Evolutionary conservation across 306 rosid genomes (phyloP).

Genomic region (Carpinus viminea): DNA sequence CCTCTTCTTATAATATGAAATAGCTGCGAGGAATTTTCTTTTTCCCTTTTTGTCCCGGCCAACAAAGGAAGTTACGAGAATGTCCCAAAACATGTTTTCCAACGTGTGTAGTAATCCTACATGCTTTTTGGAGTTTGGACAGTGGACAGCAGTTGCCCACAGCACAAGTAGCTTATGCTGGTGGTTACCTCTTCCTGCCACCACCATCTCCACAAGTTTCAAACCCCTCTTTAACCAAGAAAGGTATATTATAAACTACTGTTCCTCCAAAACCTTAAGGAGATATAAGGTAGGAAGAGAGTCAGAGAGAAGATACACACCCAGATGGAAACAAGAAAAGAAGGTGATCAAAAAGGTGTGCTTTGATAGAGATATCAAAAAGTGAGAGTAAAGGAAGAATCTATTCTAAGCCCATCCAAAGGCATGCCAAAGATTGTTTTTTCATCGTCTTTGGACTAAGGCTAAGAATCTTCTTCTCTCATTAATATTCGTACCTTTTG

Average conservation of each 20-base stretch:
- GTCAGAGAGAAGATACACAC: not conserved
- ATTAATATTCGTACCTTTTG: constrained; percentile 18
- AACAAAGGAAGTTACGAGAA: not conserved
- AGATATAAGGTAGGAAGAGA: constrained; percentile 2
- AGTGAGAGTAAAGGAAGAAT: constrained; percentile 72
- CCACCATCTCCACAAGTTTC: not conserved
- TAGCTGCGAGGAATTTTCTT: not conserved
- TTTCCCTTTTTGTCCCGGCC: too few relatives aligned
- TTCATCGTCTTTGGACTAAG: constrained; percentile 47
- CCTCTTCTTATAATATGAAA: not conserved
- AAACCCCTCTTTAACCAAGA: constrained; percentile 26
- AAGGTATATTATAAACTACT: constrained; percentile 37
- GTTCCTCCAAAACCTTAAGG: constrained; percentile 2
- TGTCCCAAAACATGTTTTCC: not conserved
- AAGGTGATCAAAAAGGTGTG: constrained; percentile 41
- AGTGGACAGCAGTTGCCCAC: not conserved
- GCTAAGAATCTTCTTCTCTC: constrained; percentile 59
- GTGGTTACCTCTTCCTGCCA: not conserved
- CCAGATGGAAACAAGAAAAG: constrained; percentile 17
- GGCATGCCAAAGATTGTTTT: constrained; percentile 22
- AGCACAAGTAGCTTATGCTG: not conserved
- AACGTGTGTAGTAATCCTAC: not conserved
- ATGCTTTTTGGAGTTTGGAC: not conserved
- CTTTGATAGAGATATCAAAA: constrained; percentile 43
- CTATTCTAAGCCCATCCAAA: constrained; percentile 46